Conservation (phyloP, 2,329 filamentous ascomycete genomes). For the Claviceps pusilla region DNA sequence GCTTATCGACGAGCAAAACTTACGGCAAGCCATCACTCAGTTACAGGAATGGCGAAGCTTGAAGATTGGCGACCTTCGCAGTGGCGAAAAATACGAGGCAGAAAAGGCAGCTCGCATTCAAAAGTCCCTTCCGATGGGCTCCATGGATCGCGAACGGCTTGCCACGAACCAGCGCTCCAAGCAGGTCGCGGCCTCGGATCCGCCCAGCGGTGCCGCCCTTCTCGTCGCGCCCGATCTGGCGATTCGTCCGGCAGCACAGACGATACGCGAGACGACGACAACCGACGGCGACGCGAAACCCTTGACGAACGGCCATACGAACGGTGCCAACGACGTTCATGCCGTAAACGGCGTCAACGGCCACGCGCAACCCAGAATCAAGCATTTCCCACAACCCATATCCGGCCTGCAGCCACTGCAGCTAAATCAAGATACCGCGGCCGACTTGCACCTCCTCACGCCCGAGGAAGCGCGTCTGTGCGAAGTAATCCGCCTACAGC, state of each 20-base stretch:
- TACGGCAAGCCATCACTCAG: conserved; percentile 77
- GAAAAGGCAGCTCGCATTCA: conserved; percentile 70
- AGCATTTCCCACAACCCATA: conserved; percentile 39
- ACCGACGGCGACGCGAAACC: conserved; percentile 38
- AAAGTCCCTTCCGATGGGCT: conserved; percentile 55
- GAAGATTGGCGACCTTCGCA: conserved; percentile 69
- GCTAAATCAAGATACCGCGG: conserved; percentile 59
- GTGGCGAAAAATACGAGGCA: conserved; percentile 81
- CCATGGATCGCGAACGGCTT: conserved; percentile 67
- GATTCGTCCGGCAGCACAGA: conserved; percentile 32
- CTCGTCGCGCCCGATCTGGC: conserved; percentile 69
- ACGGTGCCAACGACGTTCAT: conserved; percentile 17
- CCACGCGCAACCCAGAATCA: conserved; percentile 27
- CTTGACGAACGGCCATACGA: conserved; percentile 38
- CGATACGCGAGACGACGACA: conserved; percentile 21
- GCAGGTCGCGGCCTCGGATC: conserved; percentile 52
- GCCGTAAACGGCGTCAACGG: conserved; percentile 12
- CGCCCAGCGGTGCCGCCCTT: conserved; percentile 57
- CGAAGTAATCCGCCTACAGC: conserved; percentile 67
- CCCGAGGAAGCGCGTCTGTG: conserved; percentile 77
- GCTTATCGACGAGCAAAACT: conserved; percentile 76
- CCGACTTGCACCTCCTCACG: conserved; percentile 74
- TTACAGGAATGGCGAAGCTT: conserved; percentile 86
- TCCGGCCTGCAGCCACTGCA: conserved; percentile 48
- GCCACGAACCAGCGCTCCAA: conserved; percentile 56